phyloP scores from a whole-genome alignment of 169 alveolate species.

The Fabrea salina region DNA sequence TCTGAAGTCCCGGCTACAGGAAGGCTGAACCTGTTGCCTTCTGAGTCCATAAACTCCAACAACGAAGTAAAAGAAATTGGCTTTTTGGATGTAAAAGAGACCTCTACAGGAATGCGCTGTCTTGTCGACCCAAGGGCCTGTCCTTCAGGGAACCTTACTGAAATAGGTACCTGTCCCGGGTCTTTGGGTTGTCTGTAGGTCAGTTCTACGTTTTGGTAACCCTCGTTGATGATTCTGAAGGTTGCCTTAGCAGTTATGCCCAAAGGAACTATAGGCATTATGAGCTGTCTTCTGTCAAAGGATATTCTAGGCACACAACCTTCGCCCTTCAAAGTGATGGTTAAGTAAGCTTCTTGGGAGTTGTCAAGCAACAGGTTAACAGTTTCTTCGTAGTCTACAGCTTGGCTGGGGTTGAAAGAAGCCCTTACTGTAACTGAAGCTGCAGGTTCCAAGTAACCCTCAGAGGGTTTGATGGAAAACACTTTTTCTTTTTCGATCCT shows the following conservation, averaged over 20 bases:
- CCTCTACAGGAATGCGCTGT: slow-evolving; percentile 79
- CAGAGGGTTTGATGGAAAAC: slow-evolving; percentile 75
- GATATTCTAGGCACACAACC: slow-evolving; percentile 87
- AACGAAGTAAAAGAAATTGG: slow-evolving; percentile 87
- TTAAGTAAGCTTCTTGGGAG: slow-evolving; percentile 67
- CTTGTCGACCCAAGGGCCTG: slow-evolving; percentile 74
- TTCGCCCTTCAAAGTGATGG: slow-evolving; percentile 84
- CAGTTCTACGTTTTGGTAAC: slow-evolving; percentile 85
- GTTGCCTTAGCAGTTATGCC: slow-evolving; percentile 71
- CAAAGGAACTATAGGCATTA: slow-evolving; percentile 86
- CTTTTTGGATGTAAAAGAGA: slow-evolving; percentile 61
- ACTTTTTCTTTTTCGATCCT: slow-evolving; percentile 54
- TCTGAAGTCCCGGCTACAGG: slow-evolving; percentile 89
- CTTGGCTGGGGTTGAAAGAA: slow-evolving; percentile 83
- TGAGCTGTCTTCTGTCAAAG: slow-evolving; percentile 87
- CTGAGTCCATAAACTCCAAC: slow-evolving; percentile 86
- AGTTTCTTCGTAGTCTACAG: slow-evolving; percentile 62
- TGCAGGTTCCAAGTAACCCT: slow-evolving; percentile 76
- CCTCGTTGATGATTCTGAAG: slow-evolving; percentile 87
- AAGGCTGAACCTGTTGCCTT: slow-evolving; percentile 81
- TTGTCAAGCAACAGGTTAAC: slow-evolving; percentile 47
- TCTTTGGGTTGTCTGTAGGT: slow-evolving; percentile 74
- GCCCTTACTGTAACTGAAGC: slow-evolving; percentile 73
- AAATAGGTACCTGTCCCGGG: slow-evolving; percentile 69
- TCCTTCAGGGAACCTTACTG: slow-evolving; percentile 80